Conservation (phyloP, 1,284 basidiomycete species). For the Apiotrichum montevideense region DNA sequence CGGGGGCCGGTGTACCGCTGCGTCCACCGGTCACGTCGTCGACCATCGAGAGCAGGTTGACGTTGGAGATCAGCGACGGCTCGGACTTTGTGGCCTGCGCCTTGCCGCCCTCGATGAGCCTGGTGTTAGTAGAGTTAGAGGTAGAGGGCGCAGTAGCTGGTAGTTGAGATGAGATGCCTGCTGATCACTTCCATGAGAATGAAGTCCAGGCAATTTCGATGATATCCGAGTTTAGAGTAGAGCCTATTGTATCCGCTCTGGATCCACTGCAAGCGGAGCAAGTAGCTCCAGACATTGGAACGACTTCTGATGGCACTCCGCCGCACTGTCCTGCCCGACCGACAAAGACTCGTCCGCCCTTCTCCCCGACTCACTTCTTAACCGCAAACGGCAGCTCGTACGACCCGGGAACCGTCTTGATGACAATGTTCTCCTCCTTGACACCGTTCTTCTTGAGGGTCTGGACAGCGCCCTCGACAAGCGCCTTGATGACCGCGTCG, state of each 20-base stretch:
- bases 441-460: slow-evolving; percentile 80
- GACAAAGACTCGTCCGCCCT: no score
- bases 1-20: slow-evolving; percentile 46
- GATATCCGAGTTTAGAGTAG: no score
- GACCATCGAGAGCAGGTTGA: slow-evolving; percentile 60
- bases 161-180: no score
- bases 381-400: slow-evolving; percentile 87
- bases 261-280: no score
- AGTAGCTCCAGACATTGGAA: no score
- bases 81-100: slow-evolving; percentile 40
- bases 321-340: no score
- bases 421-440: slow-evolving; percentile 78
- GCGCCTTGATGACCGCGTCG: slow-evolving; percentile 71
- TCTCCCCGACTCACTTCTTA: slow-evolving; percentile 53
- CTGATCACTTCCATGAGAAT: no score
- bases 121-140: slow-evolving; percentile 8
- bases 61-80: slow-evolving; percentile 41
- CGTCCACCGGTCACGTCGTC: slow-evolving; percentile 47
- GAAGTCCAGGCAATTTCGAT: no score
- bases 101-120: slow-evolving; percentile 45
- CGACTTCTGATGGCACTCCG: no score
- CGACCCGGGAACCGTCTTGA: slow-evolving; percentile 88
- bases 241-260: no score
- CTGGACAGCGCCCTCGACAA: slow-evolving; percentile 67
- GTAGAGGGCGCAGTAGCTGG: no score